Conservation (phyloP, 2,329 filamentous ascomycete species). For the Neopestalotiopsis rosae region DNA sequence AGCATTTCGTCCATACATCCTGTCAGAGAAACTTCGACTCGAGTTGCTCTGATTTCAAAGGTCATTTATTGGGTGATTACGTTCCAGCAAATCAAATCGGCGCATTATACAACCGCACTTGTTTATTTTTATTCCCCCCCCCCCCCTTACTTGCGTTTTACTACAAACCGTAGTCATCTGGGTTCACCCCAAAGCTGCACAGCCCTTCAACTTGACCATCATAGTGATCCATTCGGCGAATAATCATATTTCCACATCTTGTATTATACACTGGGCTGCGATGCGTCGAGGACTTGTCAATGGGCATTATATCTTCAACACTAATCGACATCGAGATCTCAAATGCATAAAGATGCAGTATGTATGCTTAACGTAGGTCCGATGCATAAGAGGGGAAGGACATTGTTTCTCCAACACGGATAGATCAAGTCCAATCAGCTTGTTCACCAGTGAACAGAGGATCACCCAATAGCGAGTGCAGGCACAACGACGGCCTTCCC, state of each 20-base stretch:
- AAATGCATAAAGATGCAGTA: neutral
- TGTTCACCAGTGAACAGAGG: neutral
- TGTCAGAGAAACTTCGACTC: neutral
- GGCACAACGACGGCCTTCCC: slow-evolving; percentile 4
- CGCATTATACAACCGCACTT: neutral
- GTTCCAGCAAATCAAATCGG: neutral
- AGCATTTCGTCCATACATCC: neutral
- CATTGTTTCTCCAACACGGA: slow-evolving; percentile 8
- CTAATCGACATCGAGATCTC: neutral
- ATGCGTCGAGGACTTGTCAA: neutral
- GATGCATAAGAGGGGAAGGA: neutral
- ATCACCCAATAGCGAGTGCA: slow-evolving; percentile 12
- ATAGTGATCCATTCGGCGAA: neutral
- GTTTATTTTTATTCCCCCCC: neutral
- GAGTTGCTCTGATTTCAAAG: neutral
- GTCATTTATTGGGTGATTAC: neutral
- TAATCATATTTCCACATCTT: neutral
- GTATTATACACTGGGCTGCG: neutral
- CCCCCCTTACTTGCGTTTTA: neutral
- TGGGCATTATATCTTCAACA: neutral
- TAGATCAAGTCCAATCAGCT: neutral
- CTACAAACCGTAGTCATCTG: neutral
- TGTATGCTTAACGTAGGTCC: neutral
- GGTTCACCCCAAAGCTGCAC: neutral
- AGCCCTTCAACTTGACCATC: neutral